Base-by-base conservation (phyloP, 139 green algal genomes). In the Chlorella sp. region DNA sequence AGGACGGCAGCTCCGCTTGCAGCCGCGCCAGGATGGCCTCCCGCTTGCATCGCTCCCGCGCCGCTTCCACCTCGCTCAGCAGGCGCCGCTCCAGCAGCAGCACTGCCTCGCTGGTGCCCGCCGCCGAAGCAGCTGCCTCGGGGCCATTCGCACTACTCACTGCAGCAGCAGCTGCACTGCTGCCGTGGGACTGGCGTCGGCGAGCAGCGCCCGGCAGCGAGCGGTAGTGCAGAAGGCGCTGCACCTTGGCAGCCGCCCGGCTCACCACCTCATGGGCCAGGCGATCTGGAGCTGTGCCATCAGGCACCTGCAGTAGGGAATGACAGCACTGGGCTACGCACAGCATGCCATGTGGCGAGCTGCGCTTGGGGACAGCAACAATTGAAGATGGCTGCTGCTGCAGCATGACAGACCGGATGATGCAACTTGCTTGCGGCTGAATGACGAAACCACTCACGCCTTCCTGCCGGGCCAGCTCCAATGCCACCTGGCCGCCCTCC, bases 1-100 rank as follows among this genome's bases (percentile, higher is more conserved):
- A 63, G 28, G 63, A 34, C 0, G 78, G 65, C 80, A 85, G 80
- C 80, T 85, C 62, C 0, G 67, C 34, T 36, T 85, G 80, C 68
- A 85, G 80, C 65, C 38, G 51, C 6, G 34, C 23, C 51, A 80
- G 51, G 55, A 85, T 85, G 34, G 36, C 32, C 30, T 62, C 80
- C 6, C 65, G 69, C 55, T 71, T 85, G 68, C 80, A 78, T 20
- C 18, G 32, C 65, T 85, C 67, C 34, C 55, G 15, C 11, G 47
- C 80, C 69, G 13, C 65, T 69, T 63, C 68, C 30, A 82, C 51
- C 26, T 41, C 44, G 25, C 51, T 28, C 51, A 72, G 32, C 68
- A 70, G 20, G 51, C 56, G 64, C 4, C 34, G 18, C 39, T 71
- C 38, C 36, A 68, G 28, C 39, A 68, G 17, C 62, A 23, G 56